Conservation (phyloP, 2,329 filamentous ascomycete genomes). For the Monilinia vaccinii-corymbosi region DNA sequence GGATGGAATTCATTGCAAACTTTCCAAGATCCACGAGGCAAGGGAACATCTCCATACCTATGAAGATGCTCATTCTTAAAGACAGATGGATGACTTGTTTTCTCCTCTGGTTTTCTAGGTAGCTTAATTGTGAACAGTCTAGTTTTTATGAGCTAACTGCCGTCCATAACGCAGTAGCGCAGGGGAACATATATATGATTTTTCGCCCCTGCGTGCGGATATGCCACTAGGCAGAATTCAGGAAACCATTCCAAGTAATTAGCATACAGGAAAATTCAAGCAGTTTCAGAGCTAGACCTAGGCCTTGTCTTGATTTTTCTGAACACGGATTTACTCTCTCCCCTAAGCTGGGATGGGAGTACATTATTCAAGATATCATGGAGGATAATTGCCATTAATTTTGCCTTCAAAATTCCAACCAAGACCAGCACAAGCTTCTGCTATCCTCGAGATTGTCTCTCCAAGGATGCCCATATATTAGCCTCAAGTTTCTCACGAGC, state of each 20-base stretch:
- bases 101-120: too few species aligned
- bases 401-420: not conserved
- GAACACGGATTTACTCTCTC: not conserved
- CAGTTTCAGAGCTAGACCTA: not conserved
- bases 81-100: too few species aligned
- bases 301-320: not conserved
- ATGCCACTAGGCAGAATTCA: not conserved
- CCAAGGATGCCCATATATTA: constrained; percentile 4
- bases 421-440: not conserved
- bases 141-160: not conserved
- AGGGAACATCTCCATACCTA: too few species aligned
- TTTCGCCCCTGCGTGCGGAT: not conserved
- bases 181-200: not conserved
- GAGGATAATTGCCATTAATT: not conserved
- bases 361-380: not conserved
- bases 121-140: too few species aligned
- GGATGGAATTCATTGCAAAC: too few species aligned
- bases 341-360: not conserved
- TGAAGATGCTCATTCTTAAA: too few species aligned
- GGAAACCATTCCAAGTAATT: not conserved
- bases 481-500: not conserved
- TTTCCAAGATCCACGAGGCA: too few species aligned
- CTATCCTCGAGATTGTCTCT: not conserved
- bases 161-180: not conserved
- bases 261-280: not conserved